Evolutionary conservation across 1,284 basidiomycete genomes (phyloP), one percentile per base, ranked within the genome.

Genomic region (Tilletiopsis washingtonensis): DNA sequence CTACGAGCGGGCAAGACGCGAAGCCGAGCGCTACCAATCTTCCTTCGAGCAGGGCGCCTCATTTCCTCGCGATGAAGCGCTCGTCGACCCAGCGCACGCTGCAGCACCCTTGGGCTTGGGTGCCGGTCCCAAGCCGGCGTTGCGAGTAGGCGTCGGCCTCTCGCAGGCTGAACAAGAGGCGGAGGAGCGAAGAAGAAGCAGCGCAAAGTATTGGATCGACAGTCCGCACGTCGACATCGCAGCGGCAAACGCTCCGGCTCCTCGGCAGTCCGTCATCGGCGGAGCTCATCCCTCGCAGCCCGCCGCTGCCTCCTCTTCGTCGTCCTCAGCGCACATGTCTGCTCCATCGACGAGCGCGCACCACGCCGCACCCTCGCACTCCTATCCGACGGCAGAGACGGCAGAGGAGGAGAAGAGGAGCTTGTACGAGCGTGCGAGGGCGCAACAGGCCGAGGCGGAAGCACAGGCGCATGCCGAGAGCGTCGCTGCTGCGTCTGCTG

Each of bases 11-110:
- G 68, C 68, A 5, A 50, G 61, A 7, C 42, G 48, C 2, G 61
- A 70, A 51, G 68, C 64, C 9, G 66, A 62, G 46, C 21, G 38
- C 9, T 68, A 66, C 47, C 64, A 68, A 38, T 51, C 47, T 40
- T 45, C 46, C 12, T 62, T 50, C 24, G 24, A 43, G 21, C 49
- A 56, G 12, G 59, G 61, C 20, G 59, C 55, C 1, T 38, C 42
- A 3, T 64, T 64, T 38, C 59, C 63, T 3, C 32, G 15, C 17
- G 51, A 48, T 26, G 46, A 11, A 42, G 46, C n/a, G 36, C 25
- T 25, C 29, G 26, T 40, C 19, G 23, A 19, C n/a, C 23, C 20
- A 7, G 17, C 32, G 19, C 36, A 12, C 19, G 29, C 45, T 26
- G 17, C 25, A 39, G 26, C 45, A 21, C n/a, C 21, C 43, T 44